These are phyloP conservation scores for Aspergillus nanangensis DNA, from an alignment of 495 filamentous ascomycete species.

Conservation along the genomic window DNA sequence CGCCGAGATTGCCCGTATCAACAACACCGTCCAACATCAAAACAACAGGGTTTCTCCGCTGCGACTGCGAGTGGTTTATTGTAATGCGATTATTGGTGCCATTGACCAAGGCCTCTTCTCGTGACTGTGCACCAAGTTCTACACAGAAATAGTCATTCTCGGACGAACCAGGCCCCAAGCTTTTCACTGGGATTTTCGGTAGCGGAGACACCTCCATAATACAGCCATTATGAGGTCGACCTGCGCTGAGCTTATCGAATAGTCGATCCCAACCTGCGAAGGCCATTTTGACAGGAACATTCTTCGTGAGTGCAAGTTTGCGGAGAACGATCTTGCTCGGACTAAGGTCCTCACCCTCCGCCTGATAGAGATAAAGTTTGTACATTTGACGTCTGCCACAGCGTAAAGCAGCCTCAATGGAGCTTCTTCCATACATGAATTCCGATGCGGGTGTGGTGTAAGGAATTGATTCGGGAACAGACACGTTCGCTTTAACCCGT, in stretches of 20 bases:
- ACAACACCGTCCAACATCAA: conserved; percentile 79
- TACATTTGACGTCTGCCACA: conserved; percentile 68
- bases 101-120: conserved; percentile 68
- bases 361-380: conserved; percentile 72
- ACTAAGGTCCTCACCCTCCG: conserved; percentile 34
- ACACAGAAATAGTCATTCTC: conserved; percentile 49
- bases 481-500: conserved; percentile 34
- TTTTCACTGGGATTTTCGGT: conserved; percentile 64
- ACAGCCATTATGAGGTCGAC: conserved; percentile 88
- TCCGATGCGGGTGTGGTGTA: conserved; percentile 84
- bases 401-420: conserved; percentile 77
- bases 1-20: conserved; percentile 87
- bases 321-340: conserved; percentile 42
- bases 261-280: conserved; percentile 53
- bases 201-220: conserved; percentile 84
- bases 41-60: conserved; percentile 64
- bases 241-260: conserved; percentile 76
- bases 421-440: conserved; percentile 81
- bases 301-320: conserved; percentile 52
- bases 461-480: conserved; percentile 56
- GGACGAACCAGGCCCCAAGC: conserved; percentile 45
- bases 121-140: conserved; percentile 60
- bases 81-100: conserved; percentile 44
- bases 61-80: conserved; percentile 27
- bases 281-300: conserved; percentile 50